Evolutionary conservation across 768 basidiomycete species (phyloP).

Genomic region (Chlorophyllum brunneum): DNA sequence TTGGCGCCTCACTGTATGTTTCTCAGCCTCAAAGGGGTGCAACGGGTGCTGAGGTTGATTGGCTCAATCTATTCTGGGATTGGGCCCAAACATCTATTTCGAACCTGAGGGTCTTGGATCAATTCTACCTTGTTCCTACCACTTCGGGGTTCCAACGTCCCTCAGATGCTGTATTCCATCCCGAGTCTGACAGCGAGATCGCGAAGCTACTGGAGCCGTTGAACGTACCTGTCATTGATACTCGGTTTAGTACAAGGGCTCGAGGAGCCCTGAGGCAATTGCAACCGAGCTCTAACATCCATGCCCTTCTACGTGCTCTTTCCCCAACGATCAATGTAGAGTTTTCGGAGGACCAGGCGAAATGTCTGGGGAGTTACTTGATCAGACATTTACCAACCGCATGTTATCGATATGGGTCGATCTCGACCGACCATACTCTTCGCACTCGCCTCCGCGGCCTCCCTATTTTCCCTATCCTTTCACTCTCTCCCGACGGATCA

Average conservation of each 20-base stretch:
- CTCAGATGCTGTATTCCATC: slow-evolving; percentile 25
- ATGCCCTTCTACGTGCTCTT: slow-evolving; percentile 27
- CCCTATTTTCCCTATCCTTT: slow-evolving; percentile 26
- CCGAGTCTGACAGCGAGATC: background rate
- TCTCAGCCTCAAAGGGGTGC: background rate
- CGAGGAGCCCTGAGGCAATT: slow-evolving; percentile 10
- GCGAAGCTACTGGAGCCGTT: slow-evolving; percentile 22
- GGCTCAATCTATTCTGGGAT: slow-evolving; percentile 40
- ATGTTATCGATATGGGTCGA: background rate
- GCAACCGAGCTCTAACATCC: slow-evolving; percentile 15
- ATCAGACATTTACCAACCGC: slow-evolving; percentile 7
- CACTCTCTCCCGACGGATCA: slow-evolving; percentile 9
- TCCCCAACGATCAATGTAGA: background rate
- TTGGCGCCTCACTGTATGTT: slow-evolving; percentile 13
- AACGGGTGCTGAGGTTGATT: slow-evolving; percentile 20
- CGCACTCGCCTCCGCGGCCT: slow-evolving; percentile 17
- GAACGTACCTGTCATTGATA: slow-evolving; percentile 31
- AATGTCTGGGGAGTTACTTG: background rate
- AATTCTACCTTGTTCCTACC: slow-evolving; percentile 32
- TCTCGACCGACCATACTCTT: slow-evolving; percentile 8
- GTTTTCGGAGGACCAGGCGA: background rate
- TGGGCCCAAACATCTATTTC: slow-evolving; percentile 31
- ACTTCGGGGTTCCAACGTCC: slow-evolving; percentile 23
- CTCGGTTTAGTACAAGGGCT: slow-evolving; percentile 18
- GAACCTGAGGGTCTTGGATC: slow-evolving; percentile 5